Conservation (phyloP, 208 protist genomes). For the Vickermania spadyakhi region DNA sequence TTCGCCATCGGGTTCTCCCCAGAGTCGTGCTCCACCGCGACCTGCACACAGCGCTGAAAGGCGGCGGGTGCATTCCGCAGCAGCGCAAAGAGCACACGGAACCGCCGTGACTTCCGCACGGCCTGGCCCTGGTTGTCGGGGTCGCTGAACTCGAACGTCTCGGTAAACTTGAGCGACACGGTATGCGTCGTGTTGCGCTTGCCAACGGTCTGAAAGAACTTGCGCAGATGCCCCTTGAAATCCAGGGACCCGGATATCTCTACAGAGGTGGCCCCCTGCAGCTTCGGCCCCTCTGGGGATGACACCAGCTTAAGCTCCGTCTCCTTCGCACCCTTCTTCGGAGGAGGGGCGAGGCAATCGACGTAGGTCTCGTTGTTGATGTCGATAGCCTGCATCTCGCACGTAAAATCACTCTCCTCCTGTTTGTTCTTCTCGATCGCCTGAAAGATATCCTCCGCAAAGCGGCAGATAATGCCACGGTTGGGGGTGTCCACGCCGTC, state of each 20-base stretch:
- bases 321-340: neutral
- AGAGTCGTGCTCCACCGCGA: constrained; percentile 77
- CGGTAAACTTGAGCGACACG: constrained; percentile 64
- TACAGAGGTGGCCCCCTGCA: constrained; percentile 42
- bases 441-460: constrained; percentile 60
- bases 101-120: constrained; percentile 60
- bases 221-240: constrained; percentile 24
- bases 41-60: constrained; percentile 79
- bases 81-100: constrained; percentile 66
- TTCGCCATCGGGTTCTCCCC: constrained; percentile 78
- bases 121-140: constrained; percentile 55
- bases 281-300: constrained; percentile 25
- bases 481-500: constrained; percentile 33
- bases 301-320: constrained; percentile 41
- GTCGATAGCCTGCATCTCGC: constrained; percentile 67
- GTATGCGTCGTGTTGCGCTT: constrained; percentile 70
- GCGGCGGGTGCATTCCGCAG: constrained; percentile 62
- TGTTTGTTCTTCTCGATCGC: constrained; percentile 48
- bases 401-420: constrained; percentile 39
- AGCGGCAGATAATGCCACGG: constrained; percentile 66
- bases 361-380: constrained; percentile 60
- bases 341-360: constrained; percentile 32
- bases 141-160: constrained; percentile 79
- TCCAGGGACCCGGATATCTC: constrained; percentile 24
- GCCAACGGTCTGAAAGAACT: constrained; percentile 30